Evolutionary conservation across 148 eudicot species (phyloP).

Genomic region (Persicaria tinctoria): DNA sequence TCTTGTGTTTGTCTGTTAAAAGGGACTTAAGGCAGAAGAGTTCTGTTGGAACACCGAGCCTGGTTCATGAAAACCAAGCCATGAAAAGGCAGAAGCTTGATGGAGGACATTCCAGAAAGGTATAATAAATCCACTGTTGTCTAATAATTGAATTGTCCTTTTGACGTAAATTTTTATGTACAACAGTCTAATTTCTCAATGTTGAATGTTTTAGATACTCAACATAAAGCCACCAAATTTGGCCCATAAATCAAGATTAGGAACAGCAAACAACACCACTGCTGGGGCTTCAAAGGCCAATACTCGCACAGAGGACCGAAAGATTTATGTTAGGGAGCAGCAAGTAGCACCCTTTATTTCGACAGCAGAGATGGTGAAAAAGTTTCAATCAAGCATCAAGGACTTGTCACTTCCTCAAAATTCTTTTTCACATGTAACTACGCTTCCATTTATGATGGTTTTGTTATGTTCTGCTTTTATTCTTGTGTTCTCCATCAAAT

Average conservation of each 20-base stretch:
- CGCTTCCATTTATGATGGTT: not conserved
- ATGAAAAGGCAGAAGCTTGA: constrained; percentile 89
- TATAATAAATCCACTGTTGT: constrained; percentile 6
- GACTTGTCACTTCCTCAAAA: constrained; percentile 42
- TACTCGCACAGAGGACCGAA: constrained; percentile 56
- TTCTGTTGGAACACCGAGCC: constrained; percentile 46
- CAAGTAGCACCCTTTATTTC: constrained; percentile 67
- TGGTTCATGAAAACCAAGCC: constrained; percentile 87
- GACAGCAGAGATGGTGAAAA: constrained; percentile 84
- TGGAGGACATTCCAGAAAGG: constrained; percentile 71
- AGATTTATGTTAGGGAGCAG: constrained; percentile 79
- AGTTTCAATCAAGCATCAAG: constrained; percentile 85
- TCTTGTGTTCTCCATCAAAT: constrained; percentile 2
- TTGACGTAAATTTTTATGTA: not conserved
- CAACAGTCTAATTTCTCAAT: not conserved
- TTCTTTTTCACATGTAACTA: constrained; percentile 38
- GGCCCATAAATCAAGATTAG: constrained; percentile 68
- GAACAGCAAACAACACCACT: constrained; percentile 24
- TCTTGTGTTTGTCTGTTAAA: not conserved
- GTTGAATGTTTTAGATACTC: constrained; percentile 45
- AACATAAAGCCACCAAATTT: constrained; percentile 54
- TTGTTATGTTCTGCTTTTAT: not conserved
- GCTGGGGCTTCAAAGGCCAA: constrained; percentile 28
- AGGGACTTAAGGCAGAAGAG: constrained; percentile 40
- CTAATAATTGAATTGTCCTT: not conserved